Conservation (phyloP, 2,329 filamentous ascomycete species). For the Phaeosphaeriaceae sp. region DNA sequence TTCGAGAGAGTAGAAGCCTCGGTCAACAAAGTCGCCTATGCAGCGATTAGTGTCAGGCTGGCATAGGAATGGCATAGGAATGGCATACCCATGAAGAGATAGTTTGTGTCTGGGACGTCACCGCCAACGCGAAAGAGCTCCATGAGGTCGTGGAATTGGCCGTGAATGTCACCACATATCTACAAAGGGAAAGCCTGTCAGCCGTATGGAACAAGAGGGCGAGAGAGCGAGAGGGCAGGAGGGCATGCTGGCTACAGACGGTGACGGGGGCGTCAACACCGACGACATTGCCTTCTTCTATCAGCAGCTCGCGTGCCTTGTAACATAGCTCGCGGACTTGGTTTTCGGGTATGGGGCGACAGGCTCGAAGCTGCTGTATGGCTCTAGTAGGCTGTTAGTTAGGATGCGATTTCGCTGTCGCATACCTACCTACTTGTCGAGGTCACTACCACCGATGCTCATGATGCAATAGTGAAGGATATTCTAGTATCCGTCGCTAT, state of each 20-base stretch:
- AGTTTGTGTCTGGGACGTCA: constrained; percentile 93
- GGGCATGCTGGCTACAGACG: constrained; percentile 66
- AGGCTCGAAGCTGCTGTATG: constrained; percentile 93
- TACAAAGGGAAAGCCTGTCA: constrained; percentile 1
- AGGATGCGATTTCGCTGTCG: constrained; percentile 7
- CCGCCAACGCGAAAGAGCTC: constrained; percentile 93
- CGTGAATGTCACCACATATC: constrained; percentile 89
- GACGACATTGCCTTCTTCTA: constrained; percentile 97
- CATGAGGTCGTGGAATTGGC: constrained; percentile 97
- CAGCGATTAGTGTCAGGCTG: constrained; percentile 3
- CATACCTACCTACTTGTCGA: constrained; percentile 74
- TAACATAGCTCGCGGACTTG: constrained; percentile 97
- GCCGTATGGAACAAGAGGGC: not conserved
- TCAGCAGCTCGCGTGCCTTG: constrained; percentile 92
- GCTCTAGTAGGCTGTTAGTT: constrained; percentile 64
- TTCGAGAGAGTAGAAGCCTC: constrained; percentile 97
- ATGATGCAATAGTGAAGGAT: constrained; percentile 20
- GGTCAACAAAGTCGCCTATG: constrained; percentile 92
- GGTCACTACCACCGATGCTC: constrained; percentile 76
- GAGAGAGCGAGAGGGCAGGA: too few relatives aligned
- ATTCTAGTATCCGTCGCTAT: constrained; percentile 17
- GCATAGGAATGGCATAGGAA: not conserved
- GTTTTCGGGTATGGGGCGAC: constrained; percentile 91
- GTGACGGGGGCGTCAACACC: constrained; percentile 94
- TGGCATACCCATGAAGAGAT: constrained; percentile 85